phyloP scores from a whole-genome alignment of 805 yeast genomes.

The Cyberlindnera veronae region DNA sequence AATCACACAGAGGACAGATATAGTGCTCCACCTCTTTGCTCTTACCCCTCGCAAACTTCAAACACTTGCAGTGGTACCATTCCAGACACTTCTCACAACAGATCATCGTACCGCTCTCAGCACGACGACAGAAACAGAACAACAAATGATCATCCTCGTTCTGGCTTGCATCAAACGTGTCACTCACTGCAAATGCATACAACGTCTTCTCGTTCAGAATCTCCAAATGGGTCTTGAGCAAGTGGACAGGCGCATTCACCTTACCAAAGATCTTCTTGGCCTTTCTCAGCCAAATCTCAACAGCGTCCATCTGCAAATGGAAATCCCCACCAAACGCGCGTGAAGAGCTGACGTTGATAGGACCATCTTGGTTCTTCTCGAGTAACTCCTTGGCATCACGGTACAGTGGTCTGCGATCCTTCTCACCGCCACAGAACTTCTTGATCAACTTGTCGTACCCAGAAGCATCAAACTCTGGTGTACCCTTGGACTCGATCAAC shows the following conservation, averaged over 20 bases:
- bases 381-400: constrained; percentile 27
- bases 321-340: constrained; percentile 17
- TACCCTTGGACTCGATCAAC: constrained; percentile 1
- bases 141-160: constrained; percentile 21
- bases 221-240: constrained; percentile 28
- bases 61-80: constrained; percentile 67
- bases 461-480: constrained; percentile 5
- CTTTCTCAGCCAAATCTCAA: constrained; percentile 37
- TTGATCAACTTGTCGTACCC: constrained; percentile 9
- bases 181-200: constrained; percentile 26
- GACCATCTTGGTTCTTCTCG: constrained; percentile 20
- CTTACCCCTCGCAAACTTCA: constrained; percentile 37
- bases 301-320: constrained; percentile 11
- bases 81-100: constrained; percentile 69
- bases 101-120: constrained; percentile 61
- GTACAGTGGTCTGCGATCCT: constrained; percentile 32
- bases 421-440: constrained; percentile 28
- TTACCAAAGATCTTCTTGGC: constrained; percentile 35
- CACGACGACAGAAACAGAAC: constrained; percentile 62
- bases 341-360: not conserved
- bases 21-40: constrained; percentile 35
- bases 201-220: constrained; percentile 20
- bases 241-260: constrained; percentile 31
- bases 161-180: constrained; percentile 14
- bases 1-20: constrained; percentile 55